Conservation (phyloP, 805 yeast species). For the Blastobotrys mokoenaii region DNA sequence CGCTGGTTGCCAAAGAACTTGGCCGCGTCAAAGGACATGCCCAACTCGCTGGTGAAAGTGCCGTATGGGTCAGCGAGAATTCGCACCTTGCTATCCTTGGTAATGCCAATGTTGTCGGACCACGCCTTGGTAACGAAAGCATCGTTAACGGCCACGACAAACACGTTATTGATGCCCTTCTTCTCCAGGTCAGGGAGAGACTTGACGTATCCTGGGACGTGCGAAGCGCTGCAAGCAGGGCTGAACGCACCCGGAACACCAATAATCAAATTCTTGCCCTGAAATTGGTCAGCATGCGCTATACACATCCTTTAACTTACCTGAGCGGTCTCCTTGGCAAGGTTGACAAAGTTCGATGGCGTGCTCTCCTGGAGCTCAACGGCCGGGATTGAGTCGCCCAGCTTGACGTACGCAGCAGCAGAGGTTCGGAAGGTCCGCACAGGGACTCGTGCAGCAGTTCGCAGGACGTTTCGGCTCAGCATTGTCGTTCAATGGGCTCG, state of each 20-base stretch:
- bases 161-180: constrained; percentile 58
- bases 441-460: neutral
- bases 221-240: constrained; percentile 66
- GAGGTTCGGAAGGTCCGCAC: constrained; percentile 16
- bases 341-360: constrained; percentile 54
- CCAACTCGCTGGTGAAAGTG: constrained; percentile 58
- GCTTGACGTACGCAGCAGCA: constrained; percentile 32
- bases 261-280: constrained; percentile 47
- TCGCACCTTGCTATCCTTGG: constrained; percentile 31
- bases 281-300: neutral
- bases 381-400: constrained; percentile 57
- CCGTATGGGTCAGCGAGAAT: constrained; percentile 78
- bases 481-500: neutral
- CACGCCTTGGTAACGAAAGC: constrained; percentile 80
- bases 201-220: constrained; percentile 65
- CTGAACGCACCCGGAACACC: constrained; percentile 76
- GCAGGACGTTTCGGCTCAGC: neutral
- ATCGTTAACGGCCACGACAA: constrained; percentile 76
- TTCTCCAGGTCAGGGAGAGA: constrained; percentile 43
- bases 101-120: constrained; percentile 38
- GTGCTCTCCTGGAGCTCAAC: constrained; percentile 47
- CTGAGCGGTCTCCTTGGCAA: constrained; percentile 37
- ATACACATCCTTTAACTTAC: constrained; percentile 3
- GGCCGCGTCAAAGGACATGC: constrained; percentile 65
- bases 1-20: constrained; percentile 69